These are phyloP conservation scores for Plenodomus tracheiphilus DNA, from an alignment of 2,329 filamentous ascomycete species.

Conservation along the genomic window DNA sequence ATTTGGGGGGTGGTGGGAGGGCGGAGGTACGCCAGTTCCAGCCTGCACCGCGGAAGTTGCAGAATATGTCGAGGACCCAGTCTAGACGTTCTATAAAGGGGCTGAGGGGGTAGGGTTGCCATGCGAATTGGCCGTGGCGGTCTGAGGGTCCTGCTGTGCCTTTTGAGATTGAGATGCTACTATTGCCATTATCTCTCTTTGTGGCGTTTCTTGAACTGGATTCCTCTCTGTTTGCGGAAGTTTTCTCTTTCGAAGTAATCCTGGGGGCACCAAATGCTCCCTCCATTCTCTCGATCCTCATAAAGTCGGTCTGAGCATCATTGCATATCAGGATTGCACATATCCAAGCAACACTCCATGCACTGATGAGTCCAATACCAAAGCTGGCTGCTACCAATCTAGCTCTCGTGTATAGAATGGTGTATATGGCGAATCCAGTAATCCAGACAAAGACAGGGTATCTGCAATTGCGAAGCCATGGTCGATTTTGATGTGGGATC, in stretches of 20 bases:
- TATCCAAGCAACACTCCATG: slow-evolving; percentile 60
- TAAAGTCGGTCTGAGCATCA: slow-evolving; percentile 59
- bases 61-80: slow-evolving; percentile 61
- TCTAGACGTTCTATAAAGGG: slow-evolving; percentile 58
- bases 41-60: slow-evolving; percentile 62
- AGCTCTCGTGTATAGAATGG: slow-evolving; percentile 51
- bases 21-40: slow-evolving; percentile 62
- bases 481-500: slow-evolving; percentile 51
- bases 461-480: slow-evolving; percentile 47
- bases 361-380: slow-evolving; percentile 57
- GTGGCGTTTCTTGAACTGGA: neutral
- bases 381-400: slow-evolving; percentile 57
- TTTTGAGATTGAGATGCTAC: slow-evolving; percentile 5
- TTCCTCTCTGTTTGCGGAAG: neutral
- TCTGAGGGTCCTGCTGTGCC: slow-evolving; percentile 30
- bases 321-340: slow-evolving; percentile 58
- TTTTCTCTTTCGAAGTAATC: slow-evolving; percentile 1
- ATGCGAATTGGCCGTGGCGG: slow-evolving; percentile 48
- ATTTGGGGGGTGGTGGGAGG: slow-evolving; percentile 50
- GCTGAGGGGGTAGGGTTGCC: slow-evolving; percentile 57
- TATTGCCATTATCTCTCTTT: neutral
- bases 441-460: slow-evolving; percentile 52
- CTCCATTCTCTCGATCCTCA: slow-evolving; percentile 55
- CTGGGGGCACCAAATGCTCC: slow-evolving; percentile 23
- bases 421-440: slow-evolving; percentile 49